Evolutionary conservation across 768 basidiomycete species (phyloP), one percentile per base, ranked within the genome.

Genomic region (Trametes elegans): DNA sequence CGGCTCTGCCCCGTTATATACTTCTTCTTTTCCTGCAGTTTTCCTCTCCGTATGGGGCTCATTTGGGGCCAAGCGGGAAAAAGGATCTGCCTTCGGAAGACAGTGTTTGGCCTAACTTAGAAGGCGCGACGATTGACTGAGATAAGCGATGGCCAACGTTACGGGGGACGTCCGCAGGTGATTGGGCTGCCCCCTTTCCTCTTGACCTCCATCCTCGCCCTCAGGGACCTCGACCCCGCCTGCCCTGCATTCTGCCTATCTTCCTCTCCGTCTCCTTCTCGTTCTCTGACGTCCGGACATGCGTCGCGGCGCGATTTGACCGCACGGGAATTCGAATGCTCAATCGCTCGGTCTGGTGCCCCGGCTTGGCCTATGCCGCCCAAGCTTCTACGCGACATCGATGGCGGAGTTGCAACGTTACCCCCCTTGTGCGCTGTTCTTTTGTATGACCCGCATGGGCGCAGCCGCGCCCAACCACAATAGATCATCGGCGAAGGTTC

Each of bases 361-460:
- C n/a, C n/a, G n/a, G n/a, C n/a, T n/a, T 35, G 38, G 35, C 8
- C 23, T 24, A 38, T 24, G 34, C 5, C 13, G 16, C 27, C 48
- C n/a, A 31, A 9, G 27, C 16, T 26, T 40, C 10, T 10, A 23
- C 29, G 7, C 19, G n/a, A 3, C 24, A 41, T 41, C 49, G 39
- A 50, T 41, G 39, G 49, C 49, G 49, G 49, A 41, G 49, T 32
- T 41, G 49, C 29, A 50, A 50, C n/a, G n/a, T n/a, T n/a, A n/a
- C n/a, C n/a, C n/a, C n/a, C n/a, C n/a, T n/a, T n/a, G n/a, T 23
- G 18, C 8, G 10, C n/a, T 23, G 13, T 7, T 29, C 49, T 14
- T 41, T 50, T 50, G 38, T 41, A 8, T 31, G 3, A 16, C 11
- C 9, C 13, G 18, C 13, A 16, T 38, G 47, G 11, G 27, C 28